Base-by-base conservation (phyloP, 768 basidiomycete species). In the Mycena latifolia region DNA sequence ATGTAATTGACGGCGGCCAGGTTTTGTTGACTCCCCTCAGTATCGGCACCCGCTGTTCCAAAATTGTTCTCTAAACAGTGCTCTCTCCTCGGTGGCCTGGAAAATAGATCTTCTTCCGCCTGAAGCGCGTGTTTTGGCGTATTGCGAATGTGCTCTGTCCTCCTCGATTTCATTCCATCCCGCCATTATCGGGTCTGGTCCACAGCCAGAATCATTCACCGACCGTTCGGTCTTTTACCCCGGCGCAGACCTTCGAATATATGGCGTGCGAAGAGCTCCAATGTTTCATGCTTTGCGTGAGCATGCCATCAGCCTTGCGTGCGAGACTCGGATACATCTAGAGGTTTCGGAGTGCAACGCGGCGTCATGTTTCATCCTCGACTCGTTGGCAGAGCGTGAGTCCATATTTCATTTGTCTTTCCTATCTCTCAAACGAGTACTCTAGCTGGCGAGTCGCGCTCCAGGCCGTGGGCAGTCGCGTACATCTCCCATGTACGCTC, bases 401-500 rank as follows among this genome's bases (percentile, higher is more conserved):
- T 50, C 51, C 5, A 15, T 52, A 3, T 3, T 24, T 22, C 7
- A 31, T 18, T 18, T 7, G 8, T 31, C 22, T 33, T 52, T n/a
- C 15, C 10, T 24, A 7, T 24, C 3, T 4, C 51, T 52, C 8
- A 22, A 29, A 35, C 18, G 2, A 11, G 29, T 22, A 28, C 27
- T 12, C 14, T 15, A 61, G 52, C 25, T 10, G 31, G 28, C 33
- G 12, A 39, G 1, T 9, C 53, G 27, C 50, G n/a, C 22, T 47
- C 61, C 27, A 55, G 68, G 24, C 55, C 68, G 11, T 69, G 68
- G 68, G 63, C 67, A 1, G 35, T 35, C 39, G 58, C 63, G 1
- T 69, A 53, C 47, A 25, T 69, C n/a, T 69, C 67, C 5, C 67
- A 69, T 47, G 8, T 61, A 15, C 67, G 67, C 25, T 35, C 47